Base-by-base conservation (phyloP, 441 rosid genomes). In the Raphanus hybrid region DNA sequence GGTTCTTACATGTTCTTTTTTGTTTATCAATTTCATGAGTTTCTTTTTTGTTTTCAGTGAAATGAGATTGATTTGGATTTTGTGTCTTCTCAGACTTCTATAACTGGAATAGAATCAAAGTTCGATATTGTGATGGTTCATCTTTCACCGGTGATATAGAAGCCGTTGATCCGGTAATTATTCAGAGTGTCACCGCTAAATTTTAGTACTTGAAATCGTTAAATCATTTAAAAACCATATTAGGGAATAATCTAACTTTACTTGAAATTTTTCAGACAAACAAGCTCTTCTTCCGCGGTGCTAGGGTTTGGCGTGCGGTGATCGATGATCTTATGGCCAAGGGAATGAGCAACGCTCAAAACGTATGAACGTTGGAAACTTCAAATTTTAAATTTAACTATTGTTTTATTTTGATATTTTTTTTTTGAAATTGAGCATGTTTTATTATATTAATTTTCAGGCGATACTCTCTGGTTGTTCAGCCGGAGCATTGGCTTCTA, bases 381-480 rank as follows among this genome's bases (percentile, higher is more conserved):
- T 8, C 18, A 10, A 59, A 23, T 35, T 34, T 4, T 39, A 6
- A 23, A 35, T 34, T 4, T 39, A 6, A n/a, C 0, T 20, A 14
- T 16, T 58, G 29, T 41, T 16, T 27, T 65, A 6, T 60, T 72
- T 67, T 2, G 3, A 65, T 14, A 0, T 52, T 16, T 23, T 48
- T 23, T 58, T 16, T 23, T 48, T 23, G 18, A 3, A 9, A 29
- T 20, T 67, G 58, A 67, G 10, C 34, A 39, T 10, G 10, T 68
- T 11, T 34, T 5, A 61, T 63, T 6, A 63, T 32, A 54, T 68
- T 2, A 45, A 6, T 20, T 52, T 23, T 61, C 73, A 95, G 99
- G 99, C 99, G 73, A 84, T 95, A 81, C 98, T 95, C 43, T 91
- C 99, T 0, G 99, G 98, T 64, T 95, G 99, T 80, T 95, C 99